Base-by-base conservation (phyloP, 805 yeast genomes). In the Yarrowia sp. region DNA sequence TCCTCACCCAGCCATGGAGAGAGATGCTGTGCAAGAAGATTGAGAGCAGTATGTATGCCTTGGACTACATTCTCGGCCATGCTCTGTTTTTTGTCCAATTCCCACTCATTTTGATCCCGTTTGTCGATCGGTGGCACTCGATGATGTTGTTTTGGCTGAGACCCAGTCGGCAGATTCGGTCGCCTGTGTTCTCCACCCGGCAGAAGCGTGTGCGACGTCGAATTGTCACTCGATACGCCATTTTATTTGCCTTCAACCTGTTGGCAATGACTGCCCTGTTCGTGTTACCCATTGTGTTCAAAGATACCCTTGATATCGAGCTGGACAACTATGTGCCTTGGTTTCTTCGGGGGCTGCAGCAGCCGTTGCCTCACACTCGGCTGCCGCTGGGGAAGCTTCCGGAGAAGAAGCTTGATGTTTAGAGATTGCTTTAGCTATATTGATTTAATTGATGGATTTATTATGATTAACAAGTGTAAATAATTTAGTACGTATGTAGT, bases 61-160 rank as follows among this genome's bases (percentile, higher is more conserved):
- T 93, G 76, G 98, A 92, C 78, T 92, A 91, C 75, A 80, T 90
- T 47, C 80, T 90, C 71, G 96, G 97, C 63, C 98, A 92, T 74
- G 72, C 87, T 69, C 80, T 92, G 60, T 81, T 92, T 72, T 86
- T 89, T 79, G 79, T 84, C 69, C 97, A 92, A 78, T 82, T 88
- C 74, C 98, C 98, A 72, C 73, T 92, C 44, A 78, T 92, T 68
- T 80, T 83, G 65, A 78, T 91, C 70, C 98, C 98, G 72, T 82
- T 83, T 72, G 79, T 91, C 74, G 97, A 92, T 79, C 87, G 87
- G 80, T 86, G 92, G 89, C 98, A 92, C 76, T 89, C 97, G 38
- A 83, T 90, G 71, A 89, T 92, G 92, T 81, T 92, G 77, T 89
- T 92, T 84, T 92, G 98, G 98, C 85, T 92, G 78, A 88, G 88